Base-by-base conservation (phyloP, 2,329 filamentous ascomycete genomes). In the Scedosporium dehoogii region DNA sequence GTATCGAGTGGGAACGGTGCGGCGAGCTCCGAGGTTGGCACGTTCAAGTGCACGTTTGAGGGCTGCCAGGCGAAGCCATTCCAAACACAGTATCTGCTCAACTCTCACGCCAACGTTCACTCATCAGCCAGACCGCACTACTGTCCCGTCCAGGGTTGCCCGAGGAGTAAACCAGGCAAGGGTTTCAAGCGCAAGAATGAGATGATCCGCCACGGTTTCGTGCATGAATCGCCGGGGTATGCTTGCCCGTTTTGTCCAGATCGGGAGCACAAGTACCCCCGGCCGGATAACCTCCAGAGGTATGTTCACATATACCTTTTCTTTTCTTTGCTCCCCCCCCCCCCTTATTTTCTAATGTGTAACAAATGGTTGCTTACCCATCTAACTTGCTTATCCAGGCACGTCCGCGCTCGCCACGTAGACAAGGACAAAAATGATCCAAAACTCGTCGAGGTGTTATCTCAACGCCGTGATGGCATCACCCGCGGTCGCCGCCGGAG, bases 171-270 rank as follows among this genome's bases (percentile, higher is more conserved):
- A 69, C 81, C 82, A 1, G 86, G 86, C 3, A 86, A 85, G 66
- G 86, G 86, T 0, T 89, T 89, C 72, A 89, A 89, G 72, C 79
- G 86, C 63, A 89, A 88, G 71, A 89, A 89, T 67, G 86, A 89
- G 71, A 88, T 89, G 86, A 88, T 88, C 57, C 76, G 86, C 29
- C 86, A 89, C 70, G 92, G 93, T 1, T 82, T 97, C 3, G 94
- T 97, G 3, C 94, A 99, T 70, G 88, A 92, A 67, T 96, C 91
- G 6, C 94, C 94, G 1, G 93, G 93, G 64, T 99, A 97, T 70
- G 87, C 96, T 33, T 99, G 94, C 73, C 94, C 94, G 0, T 97
- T 97, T 71, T 99, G 94, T 73, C 90, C 91, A 1, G 92, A 96
- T 70, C 83, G 92, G 67, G 92, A 97, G 72, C 93, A 97, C 73